These are phyloP conservation scores for Lachancea nothofagi DNA, from an alignment of 805 yeast genomes.

Conservation along the genomic window DNA sequence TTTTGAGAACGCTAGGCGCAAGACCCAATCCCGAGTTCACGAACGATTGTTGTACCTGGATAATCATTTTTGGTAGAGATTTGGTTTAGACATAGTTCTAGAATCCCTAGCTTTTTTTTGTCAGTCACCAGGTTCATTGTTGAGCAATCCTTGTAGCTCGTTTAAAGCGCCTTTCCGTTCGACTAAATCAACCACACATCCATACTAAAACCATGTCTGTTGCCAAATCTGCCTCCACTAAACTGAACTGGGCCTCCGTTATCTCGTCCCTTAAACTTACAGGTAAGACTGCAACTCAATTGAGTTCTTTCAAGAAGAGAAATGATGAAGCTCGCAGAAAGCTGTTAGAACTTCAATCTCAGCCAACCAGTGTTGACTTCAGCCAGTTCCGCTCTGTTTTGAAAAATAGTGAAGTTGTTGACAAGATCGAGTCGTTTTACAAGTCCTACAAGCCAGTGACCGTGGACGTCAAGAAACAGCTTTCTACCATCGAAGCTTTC, in stretches of 20 bases:
- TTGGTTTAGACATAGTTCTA: no score
- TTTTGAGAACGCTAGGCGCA: no score
- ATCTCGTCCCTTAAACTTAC: slow-evolving; percentile 83
- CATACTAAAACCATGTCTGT: slow-evolving; percentile 30
- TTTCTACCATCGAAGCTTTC: slow-evolving; percentile 87
- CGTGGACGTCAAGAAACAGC: slow-evolving; percentile 80
- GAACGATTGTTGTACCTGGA: no score
- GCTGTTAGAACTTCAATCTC: slow-evolving; percentile 62
- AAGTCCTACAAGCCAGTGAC: slow-evolving; percentile 74
- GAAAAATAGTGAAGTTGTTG: slow-evolving; percentile 75
- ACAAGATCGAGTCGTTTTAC: slow-evolving; percentile 74
- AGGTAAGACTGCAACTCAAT: slow-evolving; percentile 83
- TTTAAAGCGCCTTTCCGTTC: no score
- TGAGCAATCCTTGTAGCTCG: no score
- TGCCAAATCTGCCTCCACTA: slow-evolving; percentile 59
- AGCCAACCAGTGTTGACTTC: slow-evolving; percentile 77
- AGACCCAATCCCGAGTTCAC: no score
- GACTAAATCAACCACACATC: no score
- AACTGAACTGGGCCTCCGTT: slow-evolving; percentile 93
- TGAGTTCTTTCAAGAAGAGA: slow-evolving; percentile 95
- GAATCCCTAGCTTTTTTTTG: no score
- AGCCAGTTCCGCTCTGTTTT: slow-evolving; percentile 70
- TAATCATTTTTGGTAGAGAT: no score
- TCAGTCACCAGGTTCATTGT: no score
- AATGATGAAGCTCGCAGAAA: slow-evolving; percentile 94